A percentile compares a stretch with the other conserved stretches of the same genome.
phyloP scores from a whole-genome alignment of 2,329 filamentous ascomycete species.

The Bipolaris victoriae region DNA sequence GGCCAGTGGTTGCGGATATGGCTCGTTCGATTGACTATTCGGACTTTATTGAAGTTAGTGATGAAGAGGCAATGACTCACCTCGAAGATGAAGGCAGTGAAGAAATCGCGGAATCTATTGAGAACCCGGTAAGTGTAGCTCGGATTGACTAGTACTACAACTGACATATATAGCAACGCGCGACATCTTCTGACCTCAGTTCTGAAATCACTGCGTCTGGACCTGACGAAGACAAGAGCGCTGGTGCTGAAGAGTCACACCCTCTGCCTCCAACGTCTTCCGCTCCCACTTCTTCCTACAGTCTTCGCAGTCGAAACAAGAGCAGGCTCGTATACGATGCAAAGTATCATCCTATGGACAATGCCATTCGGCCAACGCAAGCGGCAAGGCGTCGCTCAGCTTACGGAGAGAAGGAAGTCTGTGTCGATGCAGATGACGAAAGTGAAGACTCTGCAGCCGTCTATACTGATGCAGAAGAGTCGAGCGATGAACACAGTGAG shows the following conservation, averaged over 20 bases:
- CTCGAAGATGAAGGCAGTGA: neutral
- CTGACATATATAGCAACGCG: neutral
- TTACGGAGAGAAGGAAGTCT: constrained; percentile 23
- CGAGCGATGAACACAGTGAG: constrained; percentile 17
- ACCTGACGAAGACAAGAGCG: constrained; percentile 24
- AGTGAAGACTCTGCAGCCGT: constrained; percentile 2
- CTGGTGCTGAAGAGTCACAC: neutral
- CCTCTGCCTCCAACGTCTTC: constrained; percentile 14
- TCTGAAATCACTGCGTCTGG: constrained; percentile 15
- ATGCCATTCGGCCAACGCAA: constrained; percentile 33
- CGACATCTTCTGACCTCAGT: neutral
- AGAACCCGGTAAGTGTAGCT: neutral
- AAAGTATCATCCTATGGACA: constrained; percentile 46
- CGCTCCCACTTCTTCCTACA: constrained; percentile 15
- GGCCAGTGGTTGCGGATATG: neutral
- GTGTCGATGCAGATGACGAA: neutral
- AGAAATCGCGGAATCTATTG: neutral
- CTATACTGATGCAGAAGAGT: constrained; percentile 7
- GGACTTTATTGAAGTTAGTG: neutral
- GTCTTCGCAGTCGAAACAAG: constrained; percentile 18
- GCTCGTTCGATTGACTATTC: neutral
- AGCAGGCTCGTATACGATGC: constrained; percentile 38
- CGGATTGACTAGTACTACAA: neutral
- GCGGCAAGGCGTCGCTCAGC: constrained; percentile 35
- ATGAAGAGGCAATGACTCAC: neutral